A percentile compares a stretch with the other conserved stretches of the same genome.
These are phyloP conservation scores for Ceratobasidium sp. DNA, from an alignment of 1,284 basidiomycete species.

Conservation along the genomic window DNA sequence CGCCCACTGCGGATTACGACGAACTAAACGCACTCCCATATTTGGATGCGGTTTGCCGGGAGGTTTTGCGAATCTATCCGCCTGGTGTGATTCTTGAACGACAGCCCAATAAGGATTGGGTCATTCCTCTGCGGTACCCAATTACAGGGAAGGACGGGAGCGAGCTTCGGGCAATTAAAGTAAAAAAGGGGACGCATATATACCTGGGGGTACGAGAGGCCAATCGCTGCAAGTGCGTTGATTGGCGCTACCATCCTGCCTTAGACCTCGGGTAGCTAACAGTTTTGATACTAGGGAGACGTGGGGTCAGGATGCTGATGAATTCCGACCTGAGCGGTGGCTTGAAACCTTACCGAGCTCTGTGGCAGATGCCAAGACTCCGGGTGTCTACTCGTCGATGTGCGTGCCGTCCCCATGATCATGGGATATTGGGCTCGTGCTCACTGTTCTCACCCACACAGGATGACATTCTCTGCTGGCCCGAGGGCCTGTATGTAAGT, in stretches of 20 bases:
- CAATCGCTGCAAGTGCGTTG: slow-evolving; percentile 23
- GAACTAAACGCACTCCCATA: slow-evolving; percentile 27
- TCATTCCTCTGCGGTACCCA: slow-evolving; percentile 15
- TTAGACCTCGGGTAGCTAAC: too few relatives aligned
- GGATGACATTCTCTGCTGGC: slow-evolving; percentile 29
- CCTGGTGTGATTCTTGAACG: background rate
- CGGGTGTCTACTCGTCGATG: slow-evolving; percentile 26
- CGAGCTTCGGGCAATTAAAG: background rate
- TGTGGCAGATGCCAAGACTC: background rate
- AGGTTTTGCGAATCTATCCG: slow-evolving; percentile 23
- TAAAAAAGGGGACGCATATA: slow-evolving; percentile 30
- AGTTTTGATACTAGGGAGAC: background rate
- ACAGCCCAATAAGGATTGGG: slow-evolving; percentile 7
- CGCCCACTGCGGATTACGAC: slow-evolving; percentile 1
- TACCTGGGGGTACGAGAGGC: slow-evolving; percentile 15
- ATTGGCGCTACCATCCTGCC: background rate
- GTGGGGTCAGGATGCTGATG: slow-evolving; percentile 31
- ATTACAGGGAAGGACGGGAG: slow-evolving; percentile 21
- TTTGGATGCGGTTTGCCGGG: slow-evolving; percentile 30
- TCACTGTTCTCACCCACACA: background rate
- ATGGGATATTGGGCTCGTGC: too few relatives aligned
- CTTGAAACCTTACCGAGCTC: slow-evolving; percentile 12
- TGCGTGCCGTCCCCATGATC: background rate
- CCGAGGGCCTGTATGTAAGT: slow-evolving; percentile 27
- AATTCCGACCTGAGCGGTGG: slow-evolving; percentile 30